Evolutionary conservation across 106 monocot species (phyloP).

Genomic region (Allium cepa): DNA sequence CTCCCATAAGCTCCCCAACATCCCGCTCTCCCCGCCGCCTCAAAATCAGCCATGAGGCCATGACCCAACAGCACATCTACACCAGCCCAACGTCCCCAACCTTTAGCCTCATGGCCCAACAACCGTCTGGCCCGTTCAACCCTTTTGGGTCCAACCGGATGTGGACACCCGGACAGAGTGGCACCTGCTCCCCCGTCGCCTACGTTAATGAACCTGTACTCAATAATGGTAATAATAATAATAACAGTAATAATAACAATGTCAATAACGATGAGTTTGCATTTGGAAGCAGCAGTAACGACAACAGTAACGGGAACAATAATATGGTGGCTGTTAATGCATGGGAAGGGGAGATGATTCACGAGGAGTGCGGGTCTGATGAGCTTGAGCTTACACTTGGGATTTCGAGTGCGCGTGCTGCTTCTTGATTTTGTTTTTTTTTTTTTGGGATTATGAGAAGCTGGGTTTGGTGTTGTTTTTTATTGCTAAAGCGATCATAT

Average conservation of each 20-base stretch:
- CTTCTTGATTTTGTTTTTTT: constrained; percentile 8
- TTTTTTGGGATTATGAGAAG: too few relatives aligned
- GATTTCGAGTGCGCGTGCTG: constrained; percentile 29
- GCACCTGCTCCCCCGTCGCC: constrained; percentile 45
- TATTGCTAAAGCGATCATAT: background rate
- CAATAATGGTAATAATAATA: constrained; percentile 12
- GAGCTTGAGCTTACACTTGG: constrained; percentile 72
- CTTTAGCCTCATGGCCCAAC: constrained; percentile 26
- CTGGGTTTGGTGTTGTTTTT: background rate
- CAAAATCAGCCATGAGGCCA: constrained; percentile 16
- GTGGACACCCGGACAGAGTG: constrained; percentile 49
- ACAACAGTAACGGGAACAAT: constrained; percentile 27
- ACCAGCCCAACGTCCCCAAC: constrained; percentile 23
- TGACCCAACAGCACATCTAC: too few relatives aligned
- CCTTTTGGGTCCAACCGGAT: constrained; percentile 18
- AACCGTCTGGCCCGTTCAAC: constrained; percentile 13
- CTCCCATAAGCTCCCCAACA: constrained; percentile 53
- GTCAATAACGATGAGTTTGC: constrained; percentile 29
- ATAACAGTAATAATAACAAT: too few relatives aligned
- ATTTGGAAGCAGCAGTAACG: constrained; percentile 44
- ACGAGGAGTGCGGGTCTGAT: constrained; percentile 49
- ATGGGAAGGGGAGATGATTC: constrained; percentile 72
- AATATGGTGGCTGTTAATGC: constrained; percentile 33
- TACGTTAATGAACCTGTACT: background rate
- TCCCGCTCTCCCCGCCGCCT: constrained; percentile 39